Percentiles rank a stretch among this genome's conserved stretches.
Evolutionary conservation across 495 filamentous ascomycete genomes (phyloP).

Genomic region (Lasiosphaeria miniovina): DNA sequence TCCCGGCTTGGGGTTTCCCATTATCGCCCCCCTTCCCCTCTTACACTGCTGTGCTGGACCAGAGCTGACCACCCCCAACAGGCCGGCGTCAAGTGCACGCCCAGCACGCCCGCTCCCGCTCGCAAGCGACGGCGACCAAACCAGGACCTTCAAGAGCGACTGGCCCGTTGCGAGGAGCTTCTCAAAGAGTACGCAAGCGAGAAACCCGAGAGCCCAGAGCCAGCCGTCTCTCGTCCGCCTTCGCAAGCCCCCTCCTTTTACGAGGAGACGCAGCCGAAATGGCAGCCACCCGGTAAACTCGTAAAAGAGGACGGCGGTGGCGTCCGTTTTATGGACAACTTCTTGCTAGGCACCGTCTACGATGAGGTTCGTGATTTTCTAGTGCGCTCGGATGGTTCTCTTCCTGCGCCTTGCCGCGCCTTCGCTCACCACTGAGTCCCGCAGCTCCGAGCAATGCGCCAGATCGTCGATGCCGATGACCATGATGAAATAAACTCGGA

Average conservation of each 20-base stretch:
- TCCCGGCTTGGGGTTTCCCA: neutral
- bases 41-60: slow-evolving; percentile 7
- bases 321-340: slow-evolving; percentile 46
- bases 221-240: slow-evolving; percentile 8
- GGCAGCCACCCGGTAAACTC: slow-evolving; percentile 41
- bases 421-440: slow-evolving; percentile 1
- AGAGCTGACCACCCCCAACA: slow-evolving; percentile 17
- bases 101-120: slow-evolving; percentile 47
- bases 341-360: slow-evolving; percentile 39
- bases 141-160: slow-evolving; percentile 48
- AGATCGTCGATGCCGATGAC: slow-evolving; percentile 45
- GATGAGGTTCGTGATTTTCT: slow-evolving; percentile 36
- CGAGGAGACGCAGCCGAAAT: slow-evolving; percentile 29
- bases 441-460: slow-evolving; percentile 46
- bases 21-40: neutral
- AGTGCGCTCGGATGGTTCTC: too few species aligned
- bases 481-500: slow-evolving; percentile 21
- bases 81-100: slow-evolving; percentile 46
- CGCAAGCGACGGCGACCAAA: slow-evolving; percentile 46
- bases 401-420: too few species aligned
- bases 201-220: slow-evolving; percentile 26
- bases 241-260: slow-evolving; percentile 13
- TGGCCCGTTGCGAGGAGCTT: slow-evolving; percentile 48
- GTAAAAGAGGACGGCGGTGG: slow-evolving; percentile 41
- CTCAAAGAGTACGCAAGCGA: slow-evolving; percentile 44